Evolutionary conservation across 2,329 filamentous ascomycete genomes (phyloP).

Genomic region (Fusarium falciforme): DNA sequence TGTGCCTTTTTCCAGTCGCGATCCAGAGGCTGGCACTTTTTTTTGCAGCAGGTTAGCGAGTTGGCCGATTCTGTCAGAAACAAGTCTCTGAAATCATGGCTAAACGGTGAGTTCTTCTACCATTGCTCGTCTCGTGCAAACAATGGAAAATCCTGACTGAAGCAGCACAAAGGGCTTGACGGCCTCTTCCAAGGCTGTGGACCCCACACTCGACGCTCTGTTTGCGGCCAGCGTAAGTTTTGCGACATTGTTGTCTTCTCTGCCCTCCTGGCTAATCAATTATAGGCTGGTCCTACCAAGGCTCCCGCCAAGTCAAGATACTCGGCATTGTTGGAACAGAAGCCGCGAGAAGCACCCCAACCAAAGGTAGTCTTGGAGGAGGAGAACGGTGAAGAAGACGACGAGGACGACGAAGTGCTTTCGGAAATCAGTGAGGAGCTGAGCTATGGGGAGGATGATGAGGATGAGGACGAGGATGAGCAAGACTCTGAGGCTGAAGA

Average conservation of each 20-base stretch:
- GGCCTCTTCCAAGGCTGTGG: constrained; percentile 67
- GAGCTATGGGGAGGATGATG: constrained; percentile 48
- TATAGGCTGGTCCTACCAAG: constrained; percentile 64
- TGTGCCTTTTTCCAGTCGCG: constrained; percentile 37
- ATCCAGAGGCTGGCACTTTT: constrained; percentile 25
- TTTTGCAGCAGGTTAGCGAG: constrained; percentile 21
- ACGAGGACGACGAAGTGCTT: constrained; percentile 49
- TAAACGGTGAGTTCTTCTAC: constrained; percentile 34
- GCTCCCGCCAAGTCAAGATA: constrained; percentile 60
- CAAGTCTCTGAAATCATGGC: constrained; percentile 34
- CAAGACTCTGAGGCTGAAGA: constrained; percentile 43
- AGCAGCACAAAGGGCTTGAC: constrained; percentile 54
- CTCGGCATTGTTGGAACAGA: constrained; percentile 50
- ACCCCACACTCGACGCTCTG: constrained; percentile 76
- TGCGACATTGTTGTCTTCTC: constrained; percentile 12
- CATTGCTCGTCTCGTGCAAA: constrained; percentile 1
- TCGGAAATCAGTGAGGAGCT: constrained; percentile 50
- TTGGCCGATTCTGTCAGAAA: constrained; percentile 11
- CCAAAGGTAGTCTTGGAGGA: constrained; percentile 44
- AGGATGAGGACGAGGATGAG: constrained; percentile 41
- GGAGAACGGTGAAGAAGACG: constrained; percentile 41
- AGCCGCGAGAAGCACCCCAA: constrained; percentile 44
- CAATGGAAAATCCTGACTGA: constrained; percentile 30
- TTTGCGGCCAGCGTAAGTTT: constrained; percentile 78
- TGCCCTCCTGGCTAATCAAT: constrained; percentile 25